Percentiles rank a stretch among this genome's conserved stretches.
These are phyloP conservation scores for Dictyostelium purpureum DNA, from an alignment of 78 protist genomes.

Conservation along the genomic window DNA sequence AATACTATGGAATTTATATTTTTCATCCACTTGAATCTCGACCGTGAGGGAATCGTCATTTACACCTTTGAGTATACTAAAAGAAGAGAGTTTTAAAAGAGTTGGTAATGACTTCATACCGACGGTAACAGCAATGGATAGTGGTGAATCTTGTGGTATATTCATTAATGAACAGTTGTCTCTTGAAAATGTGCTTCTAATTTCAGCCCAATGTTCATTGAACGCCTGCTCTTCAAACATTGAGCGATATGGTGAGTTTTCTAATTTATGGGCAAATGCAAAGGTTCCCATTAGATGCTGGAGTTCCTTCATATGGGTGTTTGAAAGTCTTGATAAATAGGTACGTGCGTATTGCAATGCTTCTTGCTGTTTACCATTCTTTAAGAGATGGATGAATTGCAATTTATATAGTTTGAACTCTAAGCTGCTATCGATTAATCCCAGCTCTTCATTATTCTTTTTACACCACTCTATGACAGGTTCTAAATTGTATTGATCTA, in stretches of 20 bases:
- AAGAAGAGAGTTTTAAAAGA: slow-evolving; percentile 52
- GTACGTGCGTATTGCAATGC: slow-evolving; percentile 70
- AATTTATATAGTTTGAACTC: slow-evolving; percentile 77
- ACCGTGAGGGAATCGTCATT: slow-evolving; percentile 64
- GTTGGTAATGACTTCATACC: slow-evolving; percentile 86
- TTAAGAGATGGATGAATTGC: slow-evolving; percentile 35
- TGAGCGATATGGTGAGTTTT: slow-evolving; percentile 68
- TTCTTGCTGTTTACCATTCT: background rate
- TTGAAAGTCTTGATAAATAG: slow-evolving; percentile 22
- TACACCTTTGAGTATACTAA: slow-evolving; percentile 30
- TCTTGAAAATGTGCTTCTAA: slow-evolving; percentile 9
- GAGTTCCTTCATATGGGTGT: slow-evolving; percentile 52
- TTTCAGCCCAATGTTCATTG: slow-evolving; percentile 55
- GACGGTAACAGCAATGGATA: slow-evolving; percentile 51
- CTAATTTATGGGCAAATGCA: slow-evolving; percentile 38
- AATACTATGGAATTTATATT: slow-evolving; percentile 80
- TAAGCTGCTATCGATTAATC: slow-evolving; percentile 35
- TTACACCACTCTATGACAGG: slow-evolving; percentile 65
- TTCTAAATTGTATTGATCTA: slow-evolving; percentile 19
- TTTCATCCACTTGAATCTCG: slow-evolving; percentile 48
- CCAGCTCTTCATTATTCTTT: background rate
- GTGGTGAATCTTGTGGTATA: slow-evolving; percentile 59
- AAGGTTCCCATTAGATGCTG: slow-evolving; percentile 78
- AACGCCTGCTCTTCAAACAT: slow-evolving; percentile 1
- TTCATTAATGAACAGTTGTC: slow-evolving; percentile 58